Conservation (phyloP, 495 filamentous ascomycete species). For the Penicillium roqueforti region DNA sequence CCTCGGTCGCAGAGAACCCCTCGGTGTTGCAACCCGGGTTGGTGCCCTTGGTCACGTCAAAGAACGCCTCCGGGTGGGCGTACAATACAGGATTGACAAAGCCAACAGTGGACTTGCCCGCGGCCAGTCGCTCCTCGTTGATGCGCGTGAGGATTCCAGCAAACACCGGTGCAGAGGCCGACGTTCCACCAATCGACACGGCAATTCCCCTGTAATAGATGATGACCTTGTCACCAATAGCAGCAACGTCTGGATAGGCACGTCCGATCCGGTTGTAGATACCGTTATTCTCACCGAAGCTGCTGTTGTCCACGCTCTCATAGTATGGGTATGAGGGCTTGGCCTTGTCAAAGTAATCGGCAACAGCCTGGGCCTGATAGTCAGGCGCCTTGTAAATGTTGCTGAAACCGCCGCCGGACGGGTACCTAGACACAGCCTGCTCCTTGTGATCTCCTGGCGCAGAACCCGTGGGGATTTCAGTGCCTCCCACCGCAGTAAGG, state of each 20-base stretch:
- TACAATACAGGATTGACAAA: constrained; percentile 62
- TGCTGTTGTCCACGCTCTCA: constrained; percentile 34
- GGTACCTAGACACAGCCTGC: constrained; percentile 42
- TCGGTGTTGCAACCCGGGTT: constrained; percentile 56
- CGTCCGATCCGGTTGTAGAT: constrained; percentile 59
- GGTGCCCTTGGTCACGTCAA: constrained; percentile 56
- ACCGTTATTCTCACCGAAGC: constrained; percentile 40
- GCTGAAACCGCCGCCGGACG: constrained; percentile 63
- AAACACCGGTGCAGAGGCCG: constrained; percentile 54
- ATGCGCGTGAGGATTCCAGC: constrained; percentile 56
- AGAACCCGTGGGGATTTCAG: constrained; percentile 37
- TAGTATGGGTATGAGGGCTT: constrained; percentile 44
- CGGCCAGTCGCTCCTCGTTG: constrained; percentile 57
- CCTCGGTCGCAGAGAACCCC: constrained; percentile 50
- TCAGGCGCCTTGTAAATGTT: constrained; percentile 58
- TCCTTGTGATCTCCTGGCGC: constrained; percentile 36
- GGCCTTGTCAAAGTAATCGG: constrained; percentile 45
- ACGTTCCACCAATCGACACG: constrained; percentile 50
- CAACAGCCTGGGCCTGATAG: constrained; percentile 55
- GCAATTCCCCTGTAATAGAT: constrained; percentile 41
- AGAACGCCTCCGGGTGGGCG: constrained; percentile 54
- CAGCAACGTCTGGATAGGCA: constrained; percentile 62
- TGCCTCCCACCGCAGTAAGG: constrained; percentile 50
- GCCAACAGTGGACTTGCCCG: constrained; percentile 54
- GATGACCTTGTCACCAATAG: constrained; percentile 56